Conservation (phyloP, 2,329 filamentous ascomycete species). For the Lachnellula occidentalis region DNA sequence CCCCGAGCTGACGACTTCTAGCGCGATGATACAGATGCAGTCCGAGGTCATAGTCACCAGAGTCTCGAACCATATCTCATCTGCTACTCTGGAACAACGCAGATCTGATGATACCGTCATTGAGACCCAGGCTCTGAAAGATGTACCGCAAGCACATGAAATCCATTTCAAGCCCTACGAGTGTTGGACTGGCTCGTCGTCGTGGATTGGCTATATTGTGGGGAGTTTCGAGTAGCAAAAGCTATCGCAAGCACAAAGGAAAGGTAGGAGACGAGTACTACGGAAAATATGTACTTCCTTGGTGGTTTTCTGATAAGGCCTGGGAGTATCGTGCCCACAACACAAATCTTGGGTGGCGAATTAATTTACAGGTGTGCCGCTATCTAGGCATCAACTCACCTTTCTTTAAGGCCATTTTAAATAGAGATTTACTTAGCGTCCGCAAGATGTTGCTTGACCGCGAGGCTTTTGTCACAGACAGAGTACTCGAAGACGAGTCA, state of each 20-base stretch:
- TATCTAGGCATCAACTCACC: neutral
- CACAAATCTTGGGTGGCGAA: neutral
- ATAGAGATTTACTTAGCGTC: constrained; percentile 2
- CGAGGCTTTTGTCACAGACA: constrained; percentile 1
- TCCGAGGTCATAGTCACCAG: constrained; percentile 11
- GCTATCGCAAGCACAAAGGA: neutral
- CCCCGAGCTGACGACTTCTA: neutral
- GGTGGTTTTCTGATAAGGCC: neutral
- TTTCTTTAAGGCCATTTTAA: neutral
- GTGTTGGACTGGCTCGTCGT: too few species aligned
- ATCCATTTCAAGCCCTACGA: too few species aligned
- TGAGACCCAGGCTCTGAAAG: neutral
- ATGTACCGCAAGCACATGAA: neutral
- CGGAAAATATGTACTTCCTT: constrained; percentile 5
- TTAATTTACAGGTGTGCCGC: neutral
- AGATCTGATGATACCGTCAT: neutral
- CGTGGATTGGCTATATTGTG: neutral
- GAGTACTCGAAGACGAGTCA: too few species aligned
- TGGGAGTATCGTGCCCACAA: neutral
- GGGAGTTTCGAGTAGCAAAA: constrained; percentile 5
- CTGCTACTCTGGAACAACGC: neutral
- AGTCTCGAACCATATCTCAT: neutral
- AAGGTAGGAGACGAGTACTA: neutral
- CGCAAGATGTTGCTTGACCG: constrained; percentile 3
- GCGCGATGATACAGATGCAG: constrained; percentile 10